phyloP scores from a whole-genome alignment of 1,284 basidiomycete genomes.

The Ustilago lituana region DNA sequence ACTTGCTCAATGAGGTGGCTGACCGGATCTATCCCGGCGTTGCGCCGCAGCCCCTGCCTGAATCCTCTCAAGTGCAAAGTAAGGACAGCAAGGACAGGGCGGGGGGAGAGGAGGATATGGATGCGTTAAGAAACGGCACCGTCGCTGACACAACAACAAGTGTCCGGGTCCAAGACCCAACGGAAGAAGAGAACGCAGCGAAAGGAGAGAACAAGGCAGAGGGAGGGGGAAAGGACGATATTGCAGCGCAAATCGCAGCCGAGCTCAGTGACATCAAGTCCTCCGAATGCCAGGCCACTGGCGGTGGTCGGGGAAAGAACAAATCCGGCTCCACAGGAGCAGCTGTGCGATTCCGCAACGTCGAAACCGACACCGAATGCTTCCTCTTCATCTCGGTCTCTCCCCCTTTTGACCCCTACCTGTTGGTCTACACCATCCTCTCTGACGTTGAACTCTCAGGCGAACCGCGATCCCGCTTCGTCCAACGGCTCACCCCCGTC shows the following conservation, averaged over 20 bases:
- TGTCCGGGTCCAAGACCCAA: neutral
- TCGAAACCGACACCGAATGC: slow-evolving; percentile 54
- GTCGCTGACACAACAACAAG: slow-evolving; percentile 2
- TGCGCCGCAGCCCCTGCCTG: slow-evolving; percentile 8
- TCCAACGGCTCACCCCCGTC: slow-evolving; percentile 48
- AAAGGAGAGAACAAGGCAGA: neutral
- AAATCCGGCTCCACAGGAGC: neutral
- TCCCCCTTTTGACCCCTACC: slow-evolving; percentile 38
- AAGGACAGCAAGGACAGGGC: neutral
- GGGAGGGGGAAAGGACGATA: slow-evolving; percentile 53
- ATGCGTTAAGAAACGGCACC: slow-evolving; percentile 49
- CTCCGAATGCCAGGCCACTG: slow-evolving; percentile 10
- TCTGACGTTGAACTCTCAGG: slow-evolving; percentile 49
- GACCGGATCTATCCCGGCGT: slow-evolving; percentile 51
- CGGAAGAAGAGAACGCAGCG: neutral
- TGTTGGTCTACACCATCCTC: slow-evolving; percentile 43
- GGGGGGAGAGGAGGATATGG: slow-evolving; percentile 41
- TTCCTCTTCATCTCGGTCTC: slow-evolving; percentile 46
- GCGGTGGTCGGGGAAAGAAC: neutral
- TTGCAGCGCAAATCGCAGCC: slow-evolving; percentile 59
- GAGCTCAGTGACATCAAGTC: slow-evolving; percentile 52
- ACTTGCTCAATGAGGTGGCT: slow-evolving; percentile 57
- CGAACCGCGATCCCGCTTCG: slow-evolving; percentile 49
- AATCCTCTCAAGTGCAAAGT: slow-evolving; percentile 2
- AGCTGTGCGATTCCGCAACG: slow-evolving; percentile 22